Evolutionary conservation across 257 asterid genomes (phyloP).

Genomic region (Cynanchum wilfordii): DNA sequence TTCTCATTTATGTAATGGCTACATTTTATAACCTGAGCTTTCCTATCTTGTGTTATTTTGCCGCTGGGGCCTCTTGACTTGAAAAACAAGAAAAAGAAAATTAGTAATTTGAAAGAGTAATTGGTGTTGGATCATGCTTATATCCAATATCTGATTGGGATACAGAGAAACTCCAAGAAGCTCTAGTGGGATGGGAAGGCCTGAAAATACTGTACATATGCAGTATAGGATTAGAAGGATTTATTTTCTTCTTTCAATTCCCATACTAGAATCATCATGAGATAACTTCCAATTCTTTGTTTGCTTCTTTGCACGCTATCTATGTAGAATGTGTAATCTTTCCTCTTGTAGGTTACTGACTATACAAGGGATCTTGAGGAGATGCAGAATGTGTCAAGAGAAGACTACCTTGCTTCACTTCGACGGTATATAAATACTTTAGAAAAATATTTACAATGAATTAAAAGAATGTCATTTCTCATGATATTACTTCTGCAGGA

Average conservation of each 20-base stretch:
- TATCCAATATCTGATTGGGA: neutral
- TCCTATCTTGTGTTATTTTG: neutral
- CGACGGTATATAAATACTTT: conserved; percentile 49
- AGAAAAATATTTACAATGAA: neutral
- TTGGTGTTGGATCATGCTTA: neutral
- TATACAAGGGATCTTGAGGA: conserved; percentile 94
- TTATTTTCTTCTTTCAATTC: conserved; percentile 1
- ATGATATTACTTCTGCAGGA: conserved; percentile 52
- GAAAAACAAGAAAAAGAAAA: neutral
- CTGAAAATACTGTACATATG: neutral
- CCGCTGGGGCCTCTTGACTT: neutral
- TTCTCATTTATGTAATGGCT: neutral
- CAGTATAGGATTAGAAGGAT: neutral
- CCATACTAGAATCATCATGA: neutral
- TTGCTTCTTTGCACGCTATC: neutral
- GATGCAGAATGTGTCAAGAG: conserved; percentile 93
- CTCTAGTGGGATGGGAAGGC: neutral
- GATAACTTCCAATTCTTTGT: neutral
- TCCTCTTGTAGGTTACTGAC: conserved; percentile 65
- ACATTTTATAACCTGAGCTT: neutral
- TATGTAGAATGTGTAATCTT: neutral
- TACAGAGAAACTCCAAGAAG: neutral
- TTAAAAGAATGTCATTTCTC: conserved; percentile 17
- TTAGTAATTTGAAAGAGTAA: neutral
- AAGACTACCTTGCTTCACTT: conserved; percentile 96